phyloP scores from a whole-genome alignment of 2,329 filamentous ascomycete species.

The Fusarium scirpi region DNA sequence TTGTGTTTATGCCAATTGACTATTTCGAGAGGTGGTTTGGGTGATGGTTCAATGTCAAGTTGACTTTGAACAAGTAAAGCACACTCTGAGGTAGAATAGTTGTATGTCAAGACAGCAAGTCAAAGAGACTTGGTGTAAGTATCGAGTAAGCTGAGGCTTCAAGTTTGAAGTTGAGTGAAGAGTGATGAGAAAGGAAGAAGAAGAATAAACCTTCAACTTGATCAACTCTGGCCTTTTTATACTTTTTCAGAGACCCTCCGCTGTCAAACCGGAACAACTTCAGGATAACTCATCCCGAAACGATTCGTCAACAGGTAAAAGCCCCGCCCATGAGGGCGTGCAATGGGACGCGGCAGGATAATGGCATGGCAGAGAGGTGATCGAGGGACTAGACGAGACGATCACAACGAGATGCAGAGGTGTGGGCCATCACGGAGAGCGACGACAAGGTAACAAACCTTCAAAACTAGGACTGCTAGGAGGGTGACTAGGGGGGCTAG shows the following conservation, averaged over 20 bases:
- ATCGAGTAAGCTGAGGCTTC: conserved; percentile 31
- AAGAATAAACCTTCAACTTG: conserved; percentile 58
- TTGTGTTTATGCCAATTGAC: conserved; percentile 19
- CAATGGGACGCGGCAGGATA: conserved; percentile 48
- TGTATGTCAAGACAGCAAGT: conserved; percentile 34
- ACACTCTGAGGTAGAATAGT: conserved; percentile 33
- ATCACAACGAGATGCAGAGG: conserved; percentile 52
- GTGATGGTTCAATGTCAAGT: conserved; percentile 27
- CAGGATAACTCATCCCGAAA: conserved; percentile 58
- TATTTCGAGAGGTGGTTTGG: conserved; percentile 18
- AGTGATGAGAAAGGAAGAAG: conserved; percentile 65
- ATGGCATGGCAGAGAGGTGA: conserved; percentile 51
- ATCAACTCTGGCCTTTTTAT: conserved; percentile 72
- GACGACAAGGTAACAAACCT: conserved; percentile 40
- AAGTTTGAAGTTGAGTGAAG: conserved; percentile 36
- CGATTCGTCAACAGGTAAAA: conserved; percentile 56
- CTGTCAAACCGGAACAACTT: conserved; percentile 52
- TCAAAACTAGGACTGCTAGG: conserved; percentile 48
- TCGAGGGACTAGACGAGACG: conserved; percentile 47
- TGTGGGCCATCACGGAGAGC: conserved; percentile 50
- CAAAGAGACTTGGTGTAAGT: conserved; percentile 40
- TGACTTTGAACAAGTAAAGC: conserved; percentile 36
- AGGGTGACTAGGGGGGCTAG: conserved; percentile 46
- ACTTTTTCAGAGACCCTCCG: conserved; percentile 61
- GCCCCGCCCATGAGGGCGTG: conserved; percentile 58